These are phyloP conservation scores for Passiflora organensis DNA, from an alignment of 345 rosid genomes.

Conservation along the genomic window DNA sequence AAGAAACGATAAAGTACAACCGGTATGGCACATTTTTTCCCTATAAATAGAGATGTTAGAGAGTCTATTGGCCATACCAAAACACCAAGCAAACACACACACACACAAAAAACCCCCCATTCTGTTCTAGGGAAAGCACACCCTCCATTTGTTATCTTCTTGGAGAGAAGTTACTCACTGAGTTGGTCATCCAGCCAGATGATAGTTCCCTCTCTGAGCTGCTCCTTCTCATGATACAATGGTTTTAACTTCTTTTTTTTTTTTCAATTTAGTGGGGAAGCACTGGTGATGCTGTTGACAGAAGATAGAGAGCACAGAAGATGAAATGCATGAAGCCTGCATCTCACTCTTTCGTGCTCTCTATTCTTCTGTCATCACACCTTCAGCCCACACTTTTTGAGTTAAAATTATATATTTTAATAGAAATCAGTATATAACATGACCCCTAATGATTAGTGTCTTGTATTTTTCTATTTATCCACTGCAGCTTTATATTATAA, in stretches of 20 bases:
- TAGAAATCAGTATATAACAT: too few relatives aligned
- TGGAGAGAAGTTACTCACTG: too few relatives aligned
- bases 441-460: too few relatives aligned
- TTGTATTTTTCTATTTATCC: too few relatives aligned
- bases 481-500: too few relatives aligned
- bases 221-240: too few relatives aligned
- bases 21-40: not conserved
- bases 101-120: too few relatives aligned
- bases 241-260: not conserved
- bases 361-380: conserved; percentile 77
- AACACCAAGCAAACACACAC: not conserved
- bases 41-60: conserved; percentile 14
- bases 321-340: conserved; percentile 35
- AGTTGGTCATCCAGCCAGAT: too few relatives aligned
- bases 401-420: too few relatives aligned
- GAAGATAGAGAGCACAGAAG: conserved; percentile 93
- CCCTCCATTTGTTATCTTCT: not conserved
- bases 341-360: conserved; percentile 75
- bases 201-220: too few relatives aligned
- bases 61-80: not conserved
- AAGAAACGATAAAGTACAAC: not conserved
- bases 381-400: conserved; percentile 20
- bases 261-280: conserved; percentile 12
- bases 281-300: conserved; percentile 55
- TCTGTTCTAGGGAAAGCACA: too few relatives aligned